Evolutionary conservation across 2,329 filamentous ascomycete species (phyloP).

Genomic region (Dothistroma septosporum): DNA sequence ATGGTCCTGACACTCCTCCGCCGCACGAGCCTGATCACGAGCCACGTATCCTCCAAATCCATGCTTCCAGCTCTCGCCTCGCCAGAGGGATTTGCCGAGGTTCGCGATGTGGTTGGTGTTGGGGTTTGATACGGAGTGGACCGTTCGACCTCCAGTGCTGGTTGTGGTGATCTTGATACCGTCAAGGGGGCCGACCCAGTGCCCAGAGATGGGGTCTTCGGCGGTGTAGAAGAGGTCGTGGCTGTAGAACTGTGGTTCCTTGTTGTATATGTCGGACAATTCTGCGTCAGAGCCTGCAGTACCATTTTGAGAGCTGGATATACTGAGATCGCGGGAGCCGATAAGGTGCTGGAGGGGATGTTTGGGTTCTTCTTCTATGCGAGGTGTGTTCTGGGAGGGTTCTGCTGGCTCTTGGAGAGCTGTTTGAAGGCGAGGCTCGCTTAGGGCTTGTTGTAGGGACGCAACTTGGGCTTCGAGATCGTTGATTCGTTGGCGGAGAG

Average conservation of each 20-base stretch:
- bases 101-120: background rate
- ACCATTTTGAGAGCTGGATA: background rate
- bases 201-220: background rate
- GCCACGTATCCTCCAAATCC: background rate
- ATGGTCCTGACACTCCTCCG: background rate
- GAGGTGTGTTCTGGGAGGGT: background rate
- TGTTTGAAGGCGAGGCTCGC: background rate
- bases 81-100: background rate
- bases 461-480: background rate
- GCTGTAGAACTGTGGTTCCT: background rate
- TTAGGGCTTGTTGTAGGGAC: background rate
- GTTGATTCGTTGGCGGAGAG: background rate
- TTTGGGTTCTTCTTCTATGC: background rate
- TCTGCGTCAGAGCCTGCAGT: background rate
- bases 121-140: background rate
- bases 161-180: background rate
- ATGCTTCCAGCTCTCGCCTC: background rate
- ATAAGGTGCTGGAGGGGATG: conserved; percentile 3
- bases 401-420: background rate
- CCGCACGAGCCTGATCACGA: background rate
- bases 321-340: background rate
- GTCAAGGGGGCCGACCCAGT: background rate
- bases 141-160: background rate
- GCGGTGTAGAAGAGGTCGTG: too few relatives aligned
- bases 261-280: background rate